Evolutionary conservation across 306 rosid species (phyloP).

Genomic region (Dalbergia oliveri): DNA sequence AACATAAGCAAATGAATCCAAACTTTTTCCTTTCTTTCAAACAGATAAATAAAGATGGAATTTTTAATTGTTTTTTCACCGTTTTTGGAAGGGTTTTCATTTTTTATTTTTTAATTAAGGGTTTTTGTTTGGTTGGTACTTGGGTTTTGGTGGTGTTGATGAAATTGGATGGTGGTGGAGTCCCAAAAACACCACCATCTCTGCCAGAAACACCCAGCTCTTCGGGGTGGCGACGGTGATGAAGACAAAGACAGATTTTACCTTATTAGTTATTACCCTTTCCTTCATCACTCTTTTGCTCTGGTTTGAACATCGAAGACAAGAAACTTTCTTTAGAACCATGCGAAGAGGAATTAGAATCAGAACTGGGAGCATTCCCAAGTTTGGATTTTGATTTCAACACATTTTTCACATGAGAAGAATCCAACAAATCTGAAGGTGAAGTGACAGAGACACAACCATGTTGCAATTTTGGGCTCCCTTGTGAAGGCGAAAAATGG

Average conservation of each 20-base stretch:
- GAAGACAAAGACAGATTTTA: slow-evolving; percentile 43
- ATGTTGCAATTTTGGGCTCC: slow-evolving; percentile 9
- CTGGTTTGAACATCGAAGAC: slow-evolving; percentile 48
- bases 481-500: slow-evolving; percentile 49
- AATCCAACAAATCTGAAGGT: slow-evolving; percentile 35
- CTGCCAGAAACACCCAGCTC: slow-evolving; percentile 69
- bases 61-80: too few relatives aligned
- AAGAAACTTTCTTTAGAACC: slow-evolving; percentile 56
- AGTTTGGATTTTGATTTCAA: slow-evolving; percentile 36
- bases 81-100: too few relatives aligned
- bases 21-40: too few relatives aligned
- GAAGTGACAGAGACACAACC: slow-evolving; percentile 20
- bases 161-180: too few relatives aligned
- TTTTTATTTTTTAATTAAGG: too few relatives aligned
- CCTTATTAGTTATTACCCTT: too few relatives aligned
- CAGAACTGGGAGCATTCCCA: slow-evolving; percentile 41
- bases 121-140: too few relatives aligned
- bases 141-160: too few relatives aligned
- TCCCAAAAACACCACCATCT: too few relatives aligned
- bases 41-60: too few relatives aligned
- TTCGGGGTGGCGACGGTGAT: slow-evolving; percentile 76
- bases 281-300: background rate
- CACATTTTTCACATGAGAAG: slow-evolving; percentile 12
- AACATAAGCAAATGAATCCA: too few relatives aligned
- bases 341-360: slow-evolving; percentile 40